Base-by-base conservation (phyloP, 1,139 yeast species). In the Saccharomyces hybrid region DNA sequence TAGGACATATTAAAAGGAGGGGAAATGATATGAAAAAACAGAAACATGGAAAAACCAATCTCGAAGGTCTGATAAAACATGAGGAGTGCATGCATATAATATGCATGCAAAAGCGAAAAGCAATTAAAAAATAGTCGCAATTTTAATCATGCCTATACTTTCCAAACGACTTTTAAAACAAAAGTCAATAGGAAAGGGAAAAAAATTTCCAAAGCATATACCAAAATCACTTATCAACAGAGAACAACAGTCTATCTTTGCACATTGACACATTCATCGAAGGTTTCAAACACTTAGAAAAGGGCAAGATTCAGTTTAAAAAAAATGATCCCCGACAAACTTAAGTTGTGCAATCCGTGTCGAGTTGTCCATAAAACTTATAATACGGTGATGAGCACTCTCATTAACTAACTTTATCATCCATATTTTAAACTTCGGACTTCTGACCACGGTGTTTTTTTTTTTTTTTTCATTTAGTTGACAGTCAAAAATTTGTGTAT, bases 201-300 rank as follows among this genome's bases (percentile, higher is more conserved):
- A 31, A 31, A 38, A 6, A 38, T 38, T n/a, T 38, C 44, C 44
- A 38, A 38, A 8, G 24, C 44, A 38, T 19, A 9, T 9, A 16
- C 9, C 12, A 38, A 32, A 38, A 16, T 38, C 44, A 16, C 44
- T 38, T 6, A 16, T 38, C 44, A 38, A 38, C n/a, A 38, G 44
- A 38, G 44, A 38, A 34, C 21, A 16, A 38, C 16, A 9, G 42
- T 66, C 56, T 42, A 53, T 71, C 70, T 70, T 66, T 70, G 77
- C 77, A 73, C 72, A 73, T 63, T 68, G 77, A 74, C 77, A 73
- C 76, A 74, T 74, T 71, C 73, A 66, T 60, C 64, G 69, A 69
- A 67, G 69, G 68, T 67, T 53, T 55, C 34, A 46, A 50, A 50
- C 38, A 50, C 48, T 26, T 28, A 50, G 19, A 24, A 48, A 27